Conservation (phyloP, 306 rosid genomes). For the Casuarina glauca region DNA sequence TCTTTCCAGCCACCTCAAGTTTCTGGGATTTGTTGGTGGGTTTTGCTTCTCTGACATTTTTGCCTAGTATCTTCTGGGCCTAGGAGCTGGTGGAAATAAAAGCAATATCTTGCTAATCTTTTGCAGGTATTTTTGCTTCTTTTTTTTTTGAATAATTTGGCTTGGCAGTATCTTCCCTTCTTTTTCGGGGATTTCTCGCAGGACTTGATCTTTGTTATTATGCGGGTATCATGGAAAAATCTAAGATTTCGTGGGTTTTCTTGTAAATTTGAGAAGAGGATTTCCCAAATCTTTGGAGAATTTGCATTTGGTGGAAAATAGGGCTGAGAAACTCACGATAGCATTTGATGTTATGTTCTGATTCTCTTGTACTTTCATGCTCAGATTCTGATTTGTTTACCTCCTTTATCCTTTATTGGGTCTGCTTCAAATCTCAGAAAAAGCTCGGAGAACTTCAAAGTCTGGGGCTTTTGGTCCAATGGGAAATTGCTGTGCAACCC, state of each 20-base stretch:
- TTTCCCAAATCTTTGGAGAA: background rate
- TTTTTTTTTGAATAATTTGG: background rate
- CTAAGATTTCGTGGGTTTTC: background rate
- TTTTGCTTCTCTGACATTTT: slow-evolving; percentile 10
- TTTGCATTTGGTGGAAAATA: background rate
- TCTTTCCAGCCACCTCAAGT: background rate
- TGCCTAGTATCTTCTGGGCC: background rate
- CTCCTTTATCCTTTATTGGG: slow-evolving; percentile 19
- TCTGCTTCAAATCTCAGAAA: slow-evolving; percentile 21
- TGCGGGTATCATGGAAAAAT: background rate
- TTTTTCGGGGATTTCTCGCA: background rate
- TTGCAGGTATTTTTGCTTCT: slow-evolving; percentile 1
- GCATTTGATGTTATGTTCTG: background rate
- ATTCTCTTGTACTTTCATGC: slow-evolving; percentile 11
- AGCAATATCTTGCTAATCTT: background rate
- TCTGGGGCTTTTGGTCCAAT: slow-evolving; percentile 26
- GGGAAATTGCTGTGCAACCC: slow-evolving; percentile 61
- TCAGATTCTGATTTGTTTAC: slow-evolving; percentile 13
- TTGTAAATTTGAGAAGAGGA: slow-evolving; percentile 1
- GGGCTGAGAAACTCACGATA: background rate
- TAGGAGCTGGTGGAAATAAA: background rate
- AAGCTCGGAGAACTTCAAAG: slow-evolving; percentile 3
- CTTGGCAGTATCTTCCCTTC: background rate
- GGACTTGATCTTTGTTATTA: background rate
- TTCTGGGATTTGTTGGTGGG: slow-evolving; percentile 24